A percentile compares a stretch with the other conserved stretches of the same genome.
Evolutionary conservation across 179 eudicot genomes (phyloP).

Genomic region (Corrigiola litoralis): DNA sequence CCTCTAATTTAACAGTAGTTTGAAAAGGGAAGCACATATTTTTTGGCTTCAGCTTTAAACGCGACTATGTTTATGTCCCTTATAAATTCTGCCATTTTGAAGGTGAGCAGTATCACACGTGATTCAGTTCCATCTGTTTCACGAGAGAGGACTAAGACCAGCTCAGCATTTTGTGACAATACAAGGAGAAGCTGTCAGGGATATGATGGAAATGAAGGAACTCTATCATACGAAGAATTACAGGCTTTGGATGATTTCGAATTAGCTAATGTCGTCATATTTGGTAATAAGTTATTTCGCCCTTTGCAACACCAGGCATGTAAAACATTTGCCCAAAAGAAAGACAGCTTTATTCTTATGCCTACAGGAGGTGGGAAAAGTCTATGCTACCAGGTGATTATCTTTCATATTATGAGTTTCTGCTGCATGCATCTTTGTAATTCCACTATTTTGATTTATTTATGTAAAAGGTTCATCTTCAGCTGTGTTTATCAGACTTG

Average conservation of each 20-base stretch:
- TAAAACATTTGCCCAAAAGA: slow-evolving; percentile 55
- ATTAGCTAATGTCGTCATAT: slow-evolving; percentile 91
- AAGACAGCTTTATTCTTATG: slow-evolving; percentile 86
- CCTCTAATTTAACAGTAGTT: neutral
- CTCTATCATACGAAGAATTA: slow-evolving; percentile 59
- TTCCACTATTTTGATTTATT: neutral
- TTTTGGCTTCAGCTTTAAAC: neutral
- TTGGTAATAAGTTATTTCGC: slow-evolving; percentile 74
- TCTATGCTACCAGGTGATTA: slow-evolving; percentile 87
- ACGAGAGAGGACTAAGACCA: slow-evolving; percentile 28
- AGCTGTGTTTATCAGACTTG: neutral
- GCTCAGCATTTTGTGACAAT: slow-evolving; percentile 1
- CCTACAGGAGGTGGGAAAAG: slow-evolving; percentile 99
- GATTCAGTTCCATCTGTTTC: slow-evolving; percentile 41
- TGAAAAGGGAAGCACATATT: neutral
- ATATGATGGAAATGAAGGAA: slow-evolving; percentile 28
- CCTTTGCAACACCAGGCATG: slow-evolving; percentile 95
- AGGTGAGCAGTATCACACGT: slow-evolving; percentile 58
- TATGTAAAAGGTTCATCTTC: neutral
- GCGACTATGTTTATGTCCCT: neutral
- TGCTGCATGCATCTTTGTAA: neutral
- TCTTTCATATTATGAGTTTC: slow-evolving; percentile 8
- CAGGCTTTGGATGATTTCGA: slow-evolving; percentile 78
- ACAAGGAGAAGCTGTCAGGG: slow-evolving; percentile 16
- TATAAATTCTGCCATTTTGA: slow-evolving; percentile 18